Conservation (phyloP, 441 rosid genomes). For the Mallotus repandus region DNA sequence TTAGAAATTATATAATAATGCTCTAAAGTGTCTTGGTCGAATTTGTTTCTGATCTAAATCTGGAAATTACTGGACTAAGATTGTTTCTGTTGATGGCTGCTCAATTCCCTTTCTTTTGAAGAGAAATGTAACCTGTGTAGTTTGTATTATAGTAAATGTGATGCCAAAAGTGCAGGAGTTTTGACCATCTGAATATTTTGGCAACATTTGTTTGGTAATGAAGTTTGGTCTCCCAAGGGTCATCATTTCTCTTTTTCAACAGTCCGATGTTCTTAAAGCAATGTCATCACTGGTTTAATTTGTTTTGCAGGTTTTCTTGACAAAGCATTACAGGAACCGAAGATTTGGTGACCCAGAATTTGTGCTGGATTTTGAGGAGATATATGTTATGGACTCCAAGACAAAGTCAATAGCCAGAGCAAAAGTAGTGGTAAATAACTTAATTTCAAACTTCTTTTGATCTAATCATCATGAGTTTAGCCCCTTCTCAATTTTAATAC, state of each 20-base stretch:
- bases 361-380: slow-evolving; percentile 91
- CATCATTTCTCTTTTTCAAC: neutral
- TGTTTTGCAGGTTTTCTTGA: slow-evolving; percentile 67
- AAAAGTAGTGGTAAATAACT: slow-evolving; percentile 63
- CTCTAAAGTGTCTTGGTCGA: neutral
- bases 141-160: neutral
- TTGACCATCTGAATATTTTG: neutral
- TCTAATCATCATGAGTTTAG: neutral
- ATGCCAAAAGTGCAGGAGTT: neutral
- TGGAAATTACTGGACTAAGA: neutral
- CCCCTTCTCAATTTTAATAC: neutral
- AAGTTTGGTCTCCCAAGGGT: neutral
- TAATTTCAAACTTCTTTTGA: slow-evolving; percentile 2
- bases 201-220: neutral
- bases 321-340: slow-evolving; percentile 78
- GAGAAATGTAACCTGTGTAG: neutral
- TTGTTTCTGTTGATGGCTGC: neutral
- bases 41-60: neutral
- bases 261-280: neutral
- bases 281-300: slow-evolving; percentile 15
- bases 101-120: neutral
- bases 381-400: slow-evolving; percentile 82
- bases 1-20: neutral
- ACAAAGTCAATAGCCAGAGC: slow-evolving; percentile 91
- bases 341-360: slow-evolving; percentile 79